These are phyloP conservation scores for Claviceps arundinis DNA, from an alignment of 2,329 filamentous ascomycete species.

Conservation along the genomic window DNA sequence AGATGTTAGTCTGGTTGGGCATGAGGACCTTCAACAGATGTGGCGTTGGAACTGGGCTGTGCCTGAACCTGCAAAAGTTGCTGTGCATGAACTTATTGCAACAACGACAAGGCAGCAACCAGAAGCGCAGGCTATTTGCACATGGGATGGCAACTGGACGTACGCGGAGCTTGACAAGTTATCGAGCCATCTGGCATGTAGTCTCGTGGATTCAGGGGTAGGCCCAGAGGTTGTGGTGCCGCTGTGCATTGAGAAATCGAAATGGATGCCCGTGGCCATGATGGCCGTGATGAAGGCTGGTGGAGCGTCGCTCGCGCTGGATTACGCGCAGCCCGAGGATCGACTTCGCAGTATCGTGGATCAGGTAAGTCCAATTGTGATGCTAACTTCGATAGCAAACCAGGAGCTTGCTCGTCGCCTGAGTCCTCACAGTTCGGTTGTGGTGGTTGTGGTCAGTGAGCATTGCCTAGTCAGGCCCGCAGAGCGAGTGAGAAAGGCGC, in stretches of 20 bases:
- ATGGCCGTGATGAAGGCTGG: conserved; percentile 17
- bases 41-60: conserved; percentile 3
- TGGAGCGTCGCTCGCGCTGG: conserved; percentile 15
- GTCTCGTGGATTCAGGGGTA: conserved; percentile 1
- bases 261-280: conserved; percentile 12
- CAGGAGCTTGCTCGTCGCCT: conserved; percentile 10
- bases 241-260: conserved; percentile 16
- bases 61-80: not conserved
- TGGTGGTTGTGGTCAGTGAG: conserved; percentile 4
- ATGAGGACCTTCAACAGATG: conserved; percentile 2
- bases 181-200: conserved; percentile 9
- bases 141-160: conserved; percentile 15
- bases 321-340: conserved; percentile 11
- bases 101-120: not conserved
- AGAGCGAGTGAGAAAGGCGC: conserved; percentile 21
- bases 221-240: conserved; percentile 9
- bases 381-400: conserved; percentile 4
- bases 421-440: conserved; percentile 5
- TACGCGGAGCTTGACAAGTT: conserved; percentile 12
- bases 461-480: conserved; percentile 6
- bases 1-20: not conserved
- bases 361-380: conserved; percentile 3
- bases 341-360: conserved; percentile 8
- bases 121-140: conserved; percentile 4
- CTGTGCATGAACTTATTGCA: conserved; percentile 1